These are phyloP conservation scores for Alternaria rosae DNA, from an alignment of 2,329 filamentous ascomycete species.

Conservation along the genomic window DNA sequence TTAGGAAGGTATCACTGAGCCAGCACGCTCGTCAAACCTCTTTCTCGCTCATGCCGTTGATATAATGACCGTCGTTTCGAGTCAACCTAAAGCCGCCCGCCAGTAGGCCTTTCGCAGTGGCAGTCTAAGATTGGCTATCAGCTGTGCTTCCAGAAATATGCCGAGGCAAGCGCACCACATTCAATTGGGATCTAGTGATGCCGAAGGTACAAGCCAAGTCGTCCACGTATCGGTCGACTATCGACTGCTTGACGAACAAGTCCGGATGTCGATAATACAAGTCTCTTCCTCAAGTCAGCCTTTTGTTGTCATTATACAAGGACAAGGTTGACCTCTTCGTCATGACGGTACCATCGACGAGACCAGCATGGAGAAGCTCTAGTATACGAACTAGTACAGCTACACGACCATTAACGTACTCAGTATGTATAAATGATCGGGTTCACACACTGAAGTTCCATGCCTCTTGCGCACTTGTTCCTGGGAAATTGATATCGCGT, in stretches of 20 bases:
- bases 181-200: constrained; percentile 69
- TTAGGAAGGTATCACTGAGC: not conserved
- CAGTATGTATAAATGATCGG: not conserved
- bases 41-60: constrained; percentile 51
- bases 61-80: constrained; percentile 54
- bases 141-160: constrained; percentile 33
- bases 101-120: constrained; percentile 75
- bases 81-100: constrained; percentile 64
- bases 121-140: constrained; percentile 61
- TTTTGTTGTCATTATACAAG: not conserved
- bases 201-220: constrained; percentile 75
- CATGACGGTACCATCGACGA: constrained; percentile 57
- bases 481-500: constrained; percentile 59
- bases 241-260: constrained; percentile 72
- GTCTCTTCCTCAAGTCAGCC: constrained; percentile 62
- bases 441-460: constrained; percentile 62
- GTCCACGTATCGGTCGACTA: constrained; percentile 77
- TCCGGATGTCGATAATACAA: constrained; percentile 80
- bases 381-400: constrained; percentile 64
- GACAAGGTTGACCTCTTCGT: constrained; percentile 61
- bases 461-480: constrained; percentile 62
- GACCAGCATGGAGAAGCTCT: constrained; percentile 61
- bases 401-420: constrained; percentile 34
- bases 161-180: constrained; percentile 64
- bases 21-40: constrained; percentile 41